These are phyloP conservation scores for Aspergillus sp. DNA, from an alignment of 2,329 filamentous ascomycete genomes.

Conservation along the genomic window DNA sequence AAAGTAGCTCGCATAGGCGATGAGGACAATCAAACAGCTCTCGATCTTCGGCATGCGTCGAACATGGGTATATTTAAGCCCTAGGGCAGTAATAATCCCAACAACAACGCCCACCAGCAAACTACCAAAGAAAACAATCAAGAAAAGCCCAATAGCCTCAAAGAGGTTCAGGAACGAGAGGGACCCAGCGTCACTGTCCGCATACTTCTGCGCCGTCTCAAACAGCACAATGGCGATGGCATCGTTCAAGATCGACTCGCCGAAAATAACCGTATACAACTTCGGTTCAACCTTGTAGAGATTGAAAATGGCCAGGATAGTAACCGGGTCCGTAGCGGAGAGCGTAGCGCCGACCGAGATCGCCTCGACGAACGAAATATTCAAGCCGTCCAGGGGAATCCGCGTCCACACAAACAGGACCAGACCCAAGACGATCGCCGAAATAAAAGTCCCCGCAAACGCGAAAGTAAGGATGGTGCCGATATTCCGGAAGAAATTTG, in stretches of 20 bases:
- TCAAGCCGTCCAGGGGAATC: conserved; percentile 73
- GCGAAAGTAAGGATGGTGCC: conserved; percentile 96
- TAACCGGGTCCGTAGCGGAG: conserved; percentile 94
- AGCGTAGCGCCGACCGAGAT: conserved; percentile 94
- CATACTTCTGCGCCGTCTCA: conserved; percentile 92
- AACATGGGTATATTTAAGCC: conserved; percentile 90
- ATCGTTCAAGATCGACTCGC: conserved; percentile 95
- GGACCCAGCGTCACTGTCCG: conserved; percentile 57
- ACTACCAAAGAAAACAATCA: conserved; percentile 92
- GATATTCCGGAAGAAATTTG: conserved; percentile 98
- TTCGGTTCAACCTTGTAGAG: conserved; percentile 99
- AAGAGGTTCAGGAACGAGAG: conserved; percentile 75
- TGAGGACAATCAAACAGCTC: conserved; percentile 85
- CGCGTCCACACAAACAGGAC: conserved; percentile 84
- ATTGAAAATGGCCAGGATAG: conserved; percentile 97
- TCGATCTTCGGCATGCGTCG: conserved; percentile 91
- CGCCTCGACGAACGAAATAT: conserved; percentile 86
- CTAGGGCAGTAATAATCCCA: conserved; percentile 75
- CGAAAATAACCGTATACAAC: conserved; percentile 96
- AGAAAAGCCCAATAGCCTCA: conserved; percentile 86
- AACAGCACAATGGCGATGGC: conserved; percentile 98
- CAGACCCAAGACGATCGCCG: conserved; percentile 82
- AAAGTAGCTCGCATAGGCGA: conserved; percentile 95
- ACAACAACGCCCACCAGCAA: conserved; percentile 80
- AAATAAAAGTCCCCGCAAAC: conserved; percentile 94